Evolutionary conservation across 2,329 filamentous ascomycete species (phyloP), one percentile per base, ranked within the genome.

Genomic region (Talaromyces sp.): DNA sequence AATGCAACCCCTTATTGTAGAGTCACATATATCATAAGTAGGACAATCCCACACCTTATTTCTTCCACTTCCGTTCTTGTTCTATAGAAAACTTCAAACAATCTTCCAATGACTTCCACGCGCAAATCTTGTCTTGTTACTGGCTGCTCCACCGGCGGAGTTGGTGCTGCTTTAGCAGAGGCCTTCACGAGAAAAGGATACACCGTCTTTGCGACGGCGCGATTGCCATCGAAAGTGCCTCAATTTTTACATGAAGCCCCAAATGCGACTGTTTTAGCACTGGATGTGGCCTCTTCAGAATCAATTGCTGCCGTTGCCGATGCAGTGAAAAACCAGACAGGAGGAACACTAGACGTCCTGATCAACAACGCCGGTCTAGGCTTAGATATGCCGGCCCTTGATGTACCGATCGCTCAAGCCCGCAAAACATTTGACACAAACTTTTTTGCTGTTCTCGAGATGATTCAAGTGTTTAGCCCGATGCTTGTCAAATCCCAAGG

Each of bases 321-420:
- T 4, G 36, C 5, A 14, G 41, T 50, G 10, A 17, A 13, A 1
- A 36, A 17, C 3, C 16, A 36, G 14, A 50, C 40, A 4, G 40
- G 48, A 11, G 48, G 48, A 36, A 50, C 17, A 11, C 48, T 50
- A 20, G 48, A 50, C 17, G 19, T 36, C 24, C n/a, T 45, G 22
- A 30, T 50, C 13, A 50, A 50, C 33, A 50, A 50, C 19, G 27
- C 48, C 27, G 48, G 48, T 22, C 40, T 43, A 14, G 39, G 27
- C 2, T 24, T 43, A 4, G 40, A 33, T 14, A 16, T 42, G 27
- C 48, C 48, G 7, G 19, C 19, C 19, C 30, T 50, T 32, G 48
- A 45, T 32, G 44, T 39, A 4, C 13, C 27, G 6, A 27, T 50
- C 1, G 7, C n/a, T 7, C 13, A 44, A 17, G 48, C 48, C 7